phyloP scores from a whole-genome alignment of 164 flowering plant species.

The Aristolochia californica region DNA sequence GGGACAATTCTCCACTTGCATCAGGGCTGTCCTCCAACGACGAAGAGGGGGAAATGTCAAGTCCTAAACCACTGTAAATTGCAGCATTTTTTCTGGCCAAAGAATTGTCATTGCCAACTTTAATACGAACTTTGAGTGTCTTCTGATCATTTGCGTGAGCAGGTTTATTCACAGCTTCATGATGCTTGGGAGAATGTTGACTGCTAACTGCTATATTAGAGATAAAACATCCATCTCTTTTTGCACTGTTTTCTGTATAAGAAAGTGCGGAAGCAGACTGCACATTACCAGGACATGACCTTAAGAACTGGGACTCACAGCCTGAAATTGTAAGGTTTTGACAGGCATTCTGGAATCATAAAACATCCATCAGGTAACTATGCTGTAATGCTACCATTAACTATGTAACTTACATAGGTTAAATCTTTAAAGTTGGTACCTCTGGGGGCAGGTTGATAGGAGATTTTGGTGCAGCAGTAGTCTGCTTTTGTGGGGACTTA shows the following conservation, averaged over 20 bases:
- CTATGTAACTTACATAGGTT: too few relatives aligned
- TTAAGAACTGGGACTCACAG: conserved; percentile 14
- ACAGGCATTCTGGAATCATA: conserved; percentile 26
- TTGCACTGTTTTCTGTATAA: conserved; percentile 16
- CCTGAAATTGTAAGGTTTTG: conserved; percentile 23
- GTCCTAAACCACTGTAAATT: conserved; percentile 82
- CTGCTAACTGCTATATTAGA: conserved; percentile 15
- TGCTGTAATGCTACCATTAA: too few relatives aligned
- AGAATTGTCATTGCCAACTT: conserved; percentile 54
- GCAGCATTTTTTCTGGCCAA: conserved; percentile 53
- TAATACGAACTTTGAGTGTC: conserved; percentile 65
- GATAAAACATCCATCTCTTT: conserved; percentile 19
- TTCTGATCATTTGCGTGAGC: conserved; percentile 37
- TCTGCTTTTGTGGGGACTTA: conserved; percentile 33
- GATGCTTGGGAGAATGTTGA: conserved; percentile 21
- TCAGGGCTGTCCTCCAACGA: conserved; percentile 44
- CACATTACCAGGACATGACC: conserved; percentile 15
- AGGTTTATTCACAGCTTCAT: conserved; percentile 21
- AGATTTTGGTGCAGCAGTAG: conserved; percentile 19
- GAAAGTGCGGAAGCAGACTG: conserved; percentile 15
- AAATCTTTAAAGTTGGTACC: conserved; percentile 29
- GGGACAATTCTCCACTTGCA: conserved; percentile 27
- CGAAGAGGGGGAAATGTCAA: conserved; percentile 57
- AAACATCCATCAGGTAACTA: background rate
- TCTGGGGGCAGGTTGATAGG: conserved; percentile 28